Evolutionary conservation across 1,139 yeast genomes (phyloP).

Genomic region (Candida glucosophila): DNA sequence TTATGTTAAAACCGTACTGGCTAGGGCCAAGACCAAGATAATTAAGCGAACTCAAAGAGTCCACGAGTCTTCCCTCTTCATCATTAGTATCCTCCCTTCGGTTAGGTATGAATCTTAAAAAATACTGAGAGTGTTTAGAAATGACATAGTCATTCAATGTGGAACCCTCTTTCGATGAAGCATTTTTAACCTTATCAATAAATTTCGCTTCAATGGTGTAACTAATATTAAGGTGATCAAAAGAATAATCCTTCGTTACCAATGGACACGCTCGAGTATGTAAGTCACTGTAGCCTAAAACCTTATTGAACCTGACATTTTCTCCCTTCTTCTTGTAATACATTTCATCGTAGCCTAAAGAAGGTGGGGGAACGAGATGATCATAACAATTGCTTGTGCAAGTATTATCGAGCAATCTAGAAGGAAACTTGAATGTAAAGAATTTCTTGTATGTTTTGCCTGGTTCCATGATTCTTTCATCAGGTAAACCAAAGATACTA

Average conservation of each 20-base stretch:
- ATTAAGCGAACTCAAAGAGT: no score
- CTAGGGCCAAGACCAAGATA: no score
- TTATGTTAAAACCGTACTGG: no score
- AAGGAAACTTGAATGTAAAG: conserved; percentile 58
- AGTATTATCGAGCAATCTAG: conserved; percentile 44
- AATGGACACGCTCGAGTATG: conserved; percentile 35
- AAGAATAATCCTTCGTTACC: conserved; percentile 31
- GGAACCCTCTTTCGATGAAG: conserved; percentile 19
- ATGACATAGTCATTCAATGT: conserved; percentile 33
- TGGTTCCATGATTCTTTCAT: conserved; percentile 43
- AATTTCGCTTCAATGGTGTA: conserved; percentile 38
- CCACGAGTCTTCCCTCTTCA: conserved; percentile 14
- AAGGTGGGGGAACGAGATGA: conserved; percentile 58
- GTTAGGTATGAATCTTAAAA: conserved; percentile 34
- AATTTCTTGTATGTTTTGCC: conserved; percentile 48
- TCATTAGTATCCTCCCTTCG: conserved; percentile 8
- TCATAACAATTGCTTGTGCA: conserved; percentile 46
- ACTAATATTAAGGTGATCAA: conserved; percentile 33
- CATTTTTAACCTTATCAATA: conserved; percentile 25
- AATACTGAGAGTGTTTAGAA: conserved; percentile 30
- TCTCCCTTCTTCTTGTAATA: conserved; percentile 30
- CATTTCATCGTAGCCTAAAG: conserved; percentile 49
- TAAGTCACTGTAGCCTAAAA: conserved; percentile 37
- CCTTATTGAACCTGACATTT: conserved; percentile 29
- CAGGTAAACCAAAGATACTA: conserved; percentile 41